Conservation (phyloP, 2,329 filamentous ascomycete species). For the Gnomoniopsis sp. region DNA sequence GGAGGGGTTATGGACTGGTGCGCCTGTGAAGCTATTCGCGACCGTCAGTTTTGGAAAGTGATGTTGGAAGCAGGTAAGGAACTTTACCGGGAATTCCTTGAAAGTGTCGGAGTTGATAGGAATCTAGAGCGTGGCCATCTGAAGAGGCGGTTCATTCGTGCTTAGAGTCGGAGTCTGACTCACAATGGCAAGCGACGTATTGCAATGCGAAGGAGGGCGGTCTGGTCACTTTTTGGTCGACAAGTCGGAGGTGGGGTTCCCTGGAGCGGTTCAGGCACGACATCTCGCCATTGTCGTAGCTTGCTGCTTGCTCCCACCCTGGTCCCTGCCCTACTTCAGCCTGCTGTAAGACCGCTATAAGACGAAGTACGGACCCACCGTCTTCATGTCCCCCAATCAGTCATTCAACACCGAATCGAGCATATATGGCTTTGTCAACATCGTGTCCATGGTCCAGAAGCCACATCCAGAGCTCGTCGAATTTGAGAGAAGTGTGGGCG, state of each 20-base stretch:
- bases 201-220: not conserved
- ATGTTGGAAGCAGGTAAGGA: not conserved
- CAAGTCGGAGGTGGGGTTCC: not conserved
- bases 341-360: too few species aligned
- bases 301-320: not conserved
- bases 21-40: slow-evolving; percentile 1
- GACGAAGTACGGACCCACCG: too few species aligned
- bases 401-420: too few species aligned
- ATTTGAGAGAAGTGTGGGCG: too few species aligned
- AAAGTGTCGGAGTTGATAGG: not conserved
- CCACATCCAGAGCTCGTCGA: too few species aligned
- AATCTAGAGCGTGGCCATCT: not conserved
- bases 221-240: not conserved
- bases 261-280: not conserved
- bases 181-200: not conserved
- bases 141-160: slow-evolving; percentile 3
- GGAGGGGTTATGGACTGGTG: not conserved
- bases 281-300: not conserved
- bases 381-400: too few species aligned
- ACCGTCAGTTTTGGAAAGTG: not conserved
- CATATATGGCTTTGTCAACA: too few species aligned
- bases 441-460: too few species aligned
- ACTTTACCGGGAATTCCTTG: not conserved
- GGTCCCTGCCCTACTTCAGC: not conserved
- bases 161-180: slow-evolving; percentile 1